These are phyloP conservation scores for Spiraea crenata DNA, from an alignment of 331 rosid genomes.

Conservation along the genomic window DNA sequence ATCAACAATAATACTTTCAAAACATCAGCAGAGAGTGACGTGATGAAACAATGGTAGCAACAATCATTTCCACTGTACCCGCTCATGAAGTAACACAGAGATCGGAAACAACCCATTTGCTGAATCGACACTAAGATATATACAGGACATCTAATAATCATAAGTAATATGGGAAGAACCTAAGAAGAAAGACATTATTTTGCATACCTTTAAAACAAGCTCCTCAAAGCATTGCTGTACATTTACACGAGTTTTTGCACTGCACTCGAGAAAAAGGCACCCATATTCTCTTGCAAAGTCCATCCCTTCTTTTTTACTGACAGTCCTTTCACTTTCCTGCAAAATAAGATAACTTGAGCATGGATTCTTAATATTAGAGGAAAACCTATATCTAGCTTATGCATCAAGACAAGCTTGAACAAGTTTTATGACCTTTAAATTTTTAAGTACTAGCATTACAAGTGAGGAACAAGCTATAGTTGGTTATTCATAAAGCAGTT, in stretches of 20 bases:
- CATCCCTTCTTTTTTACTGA: conserved; percentile 71
- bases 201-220: conserved; percentile 73
- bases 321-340: conserved; percentile 85
- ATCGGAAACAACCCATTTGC: background rate
- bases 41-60: background rate
- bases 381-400: background rate
- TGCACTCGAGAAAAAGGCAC: conserved; percentile 74
- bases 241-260: conserved; percentile 81
- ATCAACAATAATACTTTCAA: background rate
- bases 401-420: background rate
- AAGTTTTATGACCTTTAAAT: background rate
- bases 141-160: background rate
- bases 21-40: background rate
- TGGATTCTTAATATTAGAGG: background rate
- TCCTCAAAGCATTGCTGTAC: conserved; percentile 87
- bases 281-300: conserved; percentile 87
- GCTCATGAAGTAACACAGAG: background rate
- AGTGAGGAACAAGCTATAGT: background rate
- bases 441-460: background rate
- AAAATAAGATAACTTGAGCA: conserved; percentile 15
- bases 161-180: background rate
- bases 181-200: background rate
- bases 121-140: background rate
- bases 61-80: background rate
- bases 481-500: background rate